phyloP scores from a whole-genome alignment of 1,284 basidiomycete species.

The Gomphus sp. region DNA sequence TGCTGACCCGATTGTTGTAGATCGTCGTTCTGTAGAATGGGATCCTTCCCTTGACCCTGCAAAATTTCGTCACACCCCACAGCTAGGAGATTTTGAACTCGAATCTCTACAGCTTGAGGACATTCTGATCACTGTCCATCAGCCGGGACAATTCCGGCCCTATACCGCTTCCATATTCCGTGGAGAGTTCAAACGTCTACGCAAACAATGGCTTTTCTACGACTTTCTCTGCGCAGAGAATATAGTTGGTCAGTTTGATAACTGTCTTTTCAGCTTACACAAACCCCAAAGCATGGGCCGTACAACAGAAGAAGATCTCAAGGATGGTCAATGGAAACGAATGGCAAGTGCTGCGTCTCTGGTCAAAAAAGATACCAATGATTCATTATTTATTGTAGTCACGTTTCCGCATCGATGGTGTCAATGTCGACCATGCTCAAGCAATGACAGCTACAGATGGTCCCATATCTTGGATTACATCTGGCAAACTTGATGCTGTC shows the following conservation, averaged over 20 bases:
- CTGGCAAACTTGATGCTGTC: slow-evolving; percentile 94
- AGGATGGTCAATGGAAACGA: slow-evolving; percentile 75
- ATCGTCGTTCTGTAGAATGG: slow-evolving; percentile 85
- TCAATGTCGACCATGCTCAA: slow-evolving; percentile 95
- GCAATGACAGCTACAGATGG: slow-evolving; percentile 76
- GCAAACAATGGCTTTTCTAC: slow-evolving; percentile 95
- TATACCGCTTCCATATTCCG: slow-evolving; percentile 95
- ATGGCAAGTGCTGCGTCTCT: slow-evolving; percentile 54
- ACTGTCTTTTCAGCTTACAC: slow-evolving; percentile 95
- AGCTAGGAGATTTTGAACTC: slow-evolving; percentile 86
- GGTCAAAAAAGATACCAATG: background rate
- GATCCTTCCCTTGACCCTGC: slow-evolving; percentile 78
- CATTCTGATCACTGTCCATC: slow-evolving; percentile 89
- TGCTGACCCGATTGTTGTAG: slow-evolving; percentile 30
- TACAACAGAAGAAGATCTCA: slow-evolving; percentile 75
- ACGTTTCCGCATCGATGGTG: slow-evolving; percentile 92
- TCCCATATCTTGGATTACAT: slow-evolving; percentile 94
- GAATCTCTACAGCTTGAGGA: slow-evolving; percentile 88
- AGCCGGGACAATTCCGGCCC: slow-evolving; percentile 88
- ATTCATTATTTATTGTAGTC: slow-evolving; percentile 40
- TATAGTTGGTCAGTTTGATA: slow-evolving; percentile 96
- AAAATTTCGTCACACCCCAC: slow-evolving; percentile 65
- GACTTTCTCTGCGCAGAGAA: slow-evolving; percentile 88
- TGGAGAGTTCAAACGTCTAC: slow-evolving; percentile 77
- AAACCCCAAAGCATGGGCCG: slow-evolving; percentile 94